These are phyloP conservation scores for Kwoniella shivajii DNA, from an alignment of 1,284 basidiomycete genomes.

Conservation along the genomic window DNA sequence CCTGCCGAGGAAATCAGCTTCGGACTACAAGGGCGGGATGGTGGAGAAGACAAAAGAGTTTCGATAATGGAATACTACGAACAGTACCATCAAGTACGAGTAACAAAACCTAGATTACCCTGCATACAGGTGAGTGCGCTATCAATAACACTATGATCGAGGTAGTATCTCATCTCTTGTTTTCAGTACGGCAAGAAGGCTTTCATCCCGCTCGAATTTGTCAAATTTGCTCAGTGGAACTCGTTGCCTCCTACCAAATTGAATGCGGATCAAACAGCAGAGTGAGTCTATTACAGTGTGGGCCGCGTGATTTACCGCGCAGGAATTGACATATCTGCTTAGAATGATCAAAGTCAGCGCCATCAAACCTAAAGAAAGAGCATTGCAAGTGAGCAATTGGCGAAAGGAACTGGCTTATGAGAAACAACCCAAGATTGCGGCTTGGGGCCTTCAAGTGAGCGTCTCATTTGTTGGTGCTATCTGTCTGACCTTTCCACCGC, in stretches of 20 bases:
- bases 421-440: conserved; percentile 37
- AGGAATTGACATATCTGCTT: not conserved
- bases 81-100: conserved; percentile 31
- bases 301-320: not conserved
- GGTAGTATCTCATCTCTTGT: not conserved
- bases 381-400: conserved; percentile 29
- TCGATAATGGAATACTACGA: conserved; percentile 50
- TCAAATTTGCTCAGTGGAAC: conserved; percentile 46
- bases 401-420: conserved; percentile 39
- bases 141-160: not conserved
- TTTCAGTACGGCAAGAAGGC: conserved; percentile 40
- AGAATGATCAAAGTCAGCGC: conserved; percentile 54
- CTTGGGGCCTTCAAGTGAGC: conserved; percentile 52
- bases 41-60: conserved; percentile 25
- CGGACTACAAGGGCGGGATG: conserved; percentile 37
- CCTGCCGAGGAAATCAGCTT: conserved; percentile 40
- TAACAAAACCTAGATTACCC: conserved; percentile 44
- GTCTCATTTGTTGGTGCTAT: not conserved
- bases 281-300: conserved; percentile 22
- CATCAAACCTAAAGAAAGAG: conserved; percentile 39
- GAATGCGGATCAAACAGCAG: conserved; percentile 40
- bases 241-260: conserved; percentile 43
- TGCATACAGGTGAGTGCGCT: conserved; percentile 42
- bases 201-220: conserved; percentile 48
- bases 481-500: not conserved